Evolutionary conservation across 2,329 filamentous ascomycete species (phyloP).

Genomic region (Taxawa tesnikishii): DNA sequence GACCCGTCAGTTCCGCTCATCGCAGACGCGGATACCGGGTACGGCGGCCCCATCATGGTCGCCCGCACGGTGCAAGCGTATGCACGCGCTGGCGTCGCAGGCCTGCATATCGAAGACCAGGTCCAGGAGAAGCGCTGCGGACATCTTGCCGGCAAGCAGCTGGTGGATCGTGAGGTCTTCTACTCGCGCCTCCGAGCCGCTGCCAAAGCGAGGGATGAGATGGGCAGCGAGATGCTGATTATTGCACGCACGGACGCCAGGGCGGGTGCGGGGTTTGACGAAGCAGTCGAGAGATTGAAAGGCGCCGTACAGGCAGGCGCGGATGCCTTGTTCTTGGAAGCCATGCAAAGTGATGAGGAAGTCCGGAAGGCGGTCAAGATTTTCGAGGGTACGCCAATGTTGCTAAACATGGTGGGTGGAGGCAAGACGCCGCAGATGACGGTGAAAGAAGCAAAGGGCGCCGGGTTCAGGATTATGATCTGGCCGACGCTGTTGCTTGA

Average conservation of each 20-base stretch:
- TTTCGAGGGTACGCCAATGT: constrained; percentile 35
- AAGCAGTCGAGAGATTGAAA: constrained; percentile 38
- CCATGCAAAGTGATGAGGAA: constrained; percentile 39
- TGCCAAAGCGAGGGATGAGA: constrained; percentile 32
- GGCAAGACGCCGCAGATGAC: constrained; percentile 43
- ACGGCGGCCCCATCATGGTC: constrained; percentile 41
- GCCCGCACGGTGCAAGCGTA: constrained; percentile 42
- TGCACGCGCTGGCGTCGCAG: constrained; percentile 43
- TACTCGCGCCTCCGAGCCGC: constrained; percentile 47
- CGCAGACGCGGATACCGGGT: constrained; percentile 49
- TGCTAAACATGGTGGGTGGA: constrained; percentile 47
- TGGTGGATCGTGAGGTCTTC: constrained; percentile 41
- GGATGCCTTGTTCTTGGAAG: constrained; percentile 50
- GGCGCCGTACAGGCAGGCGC: constrained; percentile 40
- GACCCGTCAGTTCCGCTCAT: constrained; percentile 45
- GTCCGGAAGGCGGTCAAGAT: constrained; percentile 33
- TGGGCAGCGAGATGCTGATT: constrained; percentile 47
- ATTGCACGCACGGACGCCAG: constrained; percentile 54
- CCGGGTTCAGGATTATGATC: constrained; percentile 49
- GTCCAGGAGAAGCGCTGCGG: constrained; percentile 53
- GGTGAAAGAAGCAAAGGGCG: constrained; percentile 38
- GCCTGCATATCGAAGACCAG: constrained; percentile 52
- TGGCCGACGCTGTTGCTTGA: constrained; percentile 40
- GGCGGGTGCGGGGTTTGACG: constrained; percentile 44
- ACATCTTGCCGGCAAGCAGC: constrained; percentile 48